Conservation (phyloP, 208 protist genomes). For the Vickermania spadyakhi region DNA sequence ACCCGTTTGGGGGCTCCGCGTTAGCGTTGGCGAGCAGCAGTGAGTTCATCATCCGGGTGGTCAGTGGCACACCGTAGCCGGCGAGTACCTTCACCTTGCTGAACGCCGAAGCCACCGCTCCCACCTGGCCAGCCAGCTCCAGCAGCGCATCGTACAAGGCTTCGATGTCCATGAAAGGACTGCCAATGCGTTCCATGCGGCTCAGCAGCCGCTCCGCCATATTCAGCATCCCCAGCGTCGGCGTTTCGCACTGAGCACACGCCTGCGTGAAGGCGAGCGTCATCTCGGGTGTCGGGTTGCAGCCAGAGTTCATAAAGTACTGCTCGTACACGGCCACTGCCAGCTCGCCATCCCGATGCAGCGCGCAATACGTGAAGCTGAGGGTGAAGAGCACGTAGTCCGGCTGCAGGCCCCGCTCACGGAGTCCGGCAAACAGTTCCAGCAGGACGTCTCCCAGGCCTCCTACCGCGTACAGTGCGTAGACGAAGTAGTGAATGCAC, state of each 20-base stretch:
- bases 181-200: conserved; percentile 62
- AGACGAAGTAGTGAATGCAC: conserved; percentile 76
- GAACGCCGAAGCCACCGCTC: conserved; percentile 61
- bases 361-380: conserved; percentile 66
- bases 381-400: conserved; percentile 77
- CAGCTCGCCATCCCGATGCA: conserved; percentile 68
- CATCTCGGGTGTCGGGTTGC: conserved; percentile 84
- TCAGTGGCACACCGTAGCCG: conserved; percentile 63
- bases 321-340: conserved; percentile 65
- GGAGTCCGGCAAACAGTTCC: conserved; percentile 59
- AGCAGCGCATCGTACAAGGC: conserved; percentile 77
- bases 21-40: conserved; percentile 76
- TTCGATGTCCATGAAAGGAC: conserved; percentile 38
- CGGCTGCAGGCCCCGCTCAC: conserved; percentile 53
- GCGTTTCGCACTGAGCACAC: conserved; percentile 42
- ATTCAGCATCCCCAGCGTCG: conserved; percentile 50
- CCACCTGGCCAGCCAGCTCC: conserved; percentile 63
- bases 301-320: conserved; percentile 40
- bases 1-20: conserved; percentile 41
- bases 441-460: conserved; percentile 74
- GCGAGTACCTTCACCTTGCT: conserved; percentile 67
- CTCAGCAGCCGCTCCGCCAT: conserved; percentile 33
- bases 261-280: conserved; percentile 66
- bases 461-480: conserved; percentile 49
- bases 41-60: conserved; percentile 76